Evolutionary conservation across 139 green algal genomes (phyloP).

Genomic region (Pseudopediastrum boryanum): DNA sequence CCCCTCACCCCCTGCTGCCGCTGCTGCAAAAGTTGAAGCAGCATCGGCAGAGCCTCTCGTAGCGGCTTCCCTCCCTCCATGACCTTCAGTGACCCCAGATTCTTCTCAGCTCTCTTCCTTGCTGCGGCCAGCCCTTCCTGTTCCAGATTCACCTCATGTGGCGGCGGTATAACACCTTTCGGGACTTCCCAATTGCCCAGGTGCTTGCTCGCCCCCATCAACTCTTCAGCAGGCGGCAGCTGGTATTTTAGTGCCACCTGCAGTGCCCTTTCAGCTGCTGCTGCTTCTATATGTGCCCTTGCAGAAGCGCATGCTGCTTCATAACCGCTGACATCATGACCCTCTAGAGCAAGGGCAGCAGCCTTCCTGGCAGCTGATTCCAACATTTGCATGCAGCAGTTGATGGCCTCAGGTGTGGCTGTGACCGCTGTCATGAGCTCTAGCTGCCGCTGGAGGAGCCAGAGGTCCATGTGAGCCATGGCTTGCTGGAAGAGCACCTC

Average conservation of each 20-base stretch:
- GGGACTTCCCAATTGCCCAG: neutral
- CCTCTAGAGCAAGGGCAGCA: conserved; percentile 27
- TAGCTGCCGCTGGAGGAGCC: conserved; percentile 40
- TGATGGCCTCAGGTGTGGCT: conserved; percentile 8
- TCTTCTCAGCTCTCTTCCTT: neutral
- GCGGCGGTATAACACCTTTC: neutral
- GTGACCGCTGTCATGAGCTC: neutral
- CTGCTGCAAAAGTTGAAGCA: conserved; percentile 16
- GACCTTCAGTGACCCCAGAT: conserved; percentile 42
- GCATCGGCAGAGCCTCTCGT: neutral
- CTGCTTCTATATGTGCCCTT: neutral
- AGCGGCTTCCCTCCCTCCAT: neutral
- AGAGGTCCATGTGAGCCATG: conserved; percentile 44
- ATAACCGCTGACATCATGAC: conserved; percentile 24
- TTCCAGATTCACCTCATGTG: too few relatives aligned
- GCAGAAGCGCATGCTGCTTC: conserved; percentile 21
- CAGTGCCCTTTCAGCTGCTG: conserved; percentile 20
- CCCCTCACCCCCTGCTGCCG: neutral
- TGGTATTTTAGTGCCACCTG: conserved; percentile 1
- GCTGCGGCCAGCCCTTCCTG: neutral
- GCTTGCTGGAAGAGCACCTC: conserved; percentile 11
- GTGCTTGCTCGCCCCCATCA: neutral
- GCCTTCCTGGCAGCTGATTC: conserved; percentile 17
- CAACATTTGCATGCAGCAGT: conserved; percentile 42
- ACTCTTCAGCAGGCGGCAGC: neutral